Conservation (phyloP, 495 filamentous ascomycete genomes). For the Neurospora sp. region DNA sequence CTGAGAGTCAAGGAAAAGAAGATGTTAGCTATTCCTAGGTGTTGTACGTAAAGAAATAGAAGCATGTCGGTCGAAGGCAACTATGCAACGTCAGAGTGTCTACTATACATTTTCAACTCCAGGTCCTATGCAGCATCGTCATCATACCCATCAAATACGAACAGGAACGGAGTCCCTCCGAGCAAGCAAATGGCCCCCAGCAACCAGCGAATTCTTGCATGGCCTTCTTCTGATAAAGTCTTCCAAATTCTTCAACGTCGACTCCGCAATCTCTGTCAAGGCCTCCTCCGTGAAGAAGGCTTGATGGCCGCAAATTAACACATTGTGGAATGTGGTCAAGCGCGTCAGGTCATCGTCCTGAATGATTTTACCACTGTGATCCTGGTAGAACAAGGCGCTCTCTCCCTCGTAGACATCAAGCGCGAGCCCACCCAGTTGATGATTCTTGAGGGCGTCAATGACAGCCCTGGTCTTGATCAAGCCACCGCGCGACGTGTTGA, state of each 20-base stretch:
- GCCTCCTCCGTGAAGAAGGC: constrained; percentile 63
- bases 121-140: background rate
- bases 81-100: background rate
- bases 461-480: constrained; percentile 50
- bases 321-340: constrained; percentile 62
- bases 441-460: constrained; percentile 49
- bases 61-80: background rate
- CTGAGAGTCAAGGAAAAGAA: background rate
- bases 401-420: constrained; percentile 50
- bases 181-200: constrained; percentile 6
- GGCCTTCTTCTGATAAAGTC: constrained; percentile 20
- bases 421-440: constrained; percentile 43
- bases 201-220: constrained; percentile 31
- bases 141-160: constrained; percentile 9
- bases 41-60: background rate
- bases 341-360: constrained; percentile 58
- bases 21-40: background rate
- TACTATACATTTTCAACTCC: background rate
- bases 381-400: constrained; percentile 49
- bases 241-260: constrained; percentile 45
- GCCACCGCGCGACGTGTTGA: constrained; percentile 59
- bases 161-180: constrained; percentile 14
- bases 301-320: constrained; percentile 58
- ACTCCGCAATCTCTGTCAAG: constrained; percentile 52
- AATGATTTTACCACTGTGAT: constrained; percentile 57